Conservation (phyloP, 1,284 basidiomycete genomes). For the Boletus sp. region DNA sequence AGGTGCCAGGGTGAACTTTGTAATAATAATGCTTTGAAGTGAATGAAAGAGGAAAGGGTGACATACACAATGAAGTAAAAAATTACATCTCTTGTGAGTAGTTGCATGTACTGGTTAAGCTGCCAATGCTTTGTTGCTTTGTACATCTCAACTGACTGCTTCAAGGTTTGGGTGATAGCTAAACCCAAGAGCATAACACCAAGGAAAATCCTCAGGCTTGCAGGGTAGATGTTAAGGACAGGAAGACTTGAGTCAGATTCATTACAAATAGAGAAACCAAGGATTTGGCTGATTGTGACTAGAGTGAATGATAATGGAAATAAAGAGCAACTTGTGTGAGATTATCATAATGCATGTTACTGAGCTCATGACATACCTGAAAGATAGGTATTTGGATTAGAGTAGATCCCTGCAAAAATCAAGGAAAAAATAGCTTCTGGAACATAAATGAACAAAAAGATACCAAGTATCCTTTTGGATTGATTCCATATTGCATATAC, state of each 20-base stretch:
- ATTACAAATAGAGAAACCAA: neutral
- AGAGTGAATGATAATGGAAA: too few relatives aligned
- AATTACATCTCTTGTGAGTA: neutral
- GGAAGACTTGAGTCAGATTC: neutral
- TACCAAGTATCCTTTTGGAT: neutral
- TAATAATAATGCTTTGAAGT: too few relatives aligned
- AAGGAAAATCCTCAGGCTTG: neutral
- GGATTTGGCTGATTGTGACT: neutral
- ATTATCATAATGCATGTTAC: neutral
- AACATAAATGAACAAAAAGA: neutral
- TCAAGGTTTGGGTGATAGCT: neutral
- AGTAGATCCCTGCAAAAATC: neutral
- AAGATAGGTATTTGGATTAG: neutral
- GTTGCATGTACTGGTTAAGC: neutral
- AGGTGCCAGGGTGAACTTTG: too few relatives aligned
- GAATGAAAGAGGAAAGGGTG: too few relatives aligned
- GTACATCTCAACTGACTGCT: neutral
- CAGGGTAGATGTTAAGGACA: neutral
- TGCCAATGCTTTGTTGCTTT: neutral
- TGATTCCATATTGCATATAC: neutral
- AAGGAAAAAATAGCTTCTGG: neutral
- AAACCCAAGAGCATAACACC: neutral
- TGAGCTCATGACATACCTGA: neutral
- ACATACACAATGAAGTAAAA: neutral
- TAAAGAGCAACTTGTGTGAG: too few relatives aligned